phyloP scores from a whole-genome alignment of 2,329 filamentous ascomycete genomes.

The Bipolaris bicolor region DNA sequence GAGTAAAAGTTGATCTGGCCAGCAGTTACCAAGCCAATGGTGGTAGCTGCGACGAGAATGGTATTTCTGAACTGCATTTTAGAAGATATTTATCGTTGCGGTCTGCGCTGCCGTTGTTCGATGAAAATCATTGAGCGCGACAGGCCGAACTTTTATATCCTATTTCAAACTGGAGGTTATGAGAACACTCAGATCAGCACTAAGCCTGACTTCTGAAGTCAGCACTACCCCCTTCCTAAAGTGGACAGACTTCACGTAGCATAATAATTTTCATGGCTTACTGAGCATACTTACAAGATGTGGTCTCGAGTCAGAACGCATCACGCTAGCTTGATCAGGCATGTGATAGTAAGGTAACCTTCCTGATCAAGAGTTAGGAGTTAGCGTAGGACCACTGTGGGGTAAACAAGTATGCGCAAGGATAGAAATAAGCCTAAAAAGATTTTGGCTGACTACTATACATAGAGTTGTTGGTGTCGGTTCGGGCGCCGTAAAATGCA shows the following conservation, averaged over 20 bases:
- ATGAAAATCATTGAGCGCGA: background rate
- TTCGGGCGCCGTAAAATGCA: too few relatives aligned
- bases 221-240: background rate
- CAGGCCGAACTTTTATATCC: background rate
- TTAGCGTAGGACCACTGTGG: too few relatives aligned
- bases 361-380: too few relatives aligned
- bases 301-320: too few relatives aligned
- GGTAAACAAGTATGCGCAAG: too few relatives aligned
- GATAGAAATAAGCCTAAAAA: too few relatives aligned
- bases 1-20: constrained; percentile 31
- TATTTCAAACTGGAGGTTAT: background rate
- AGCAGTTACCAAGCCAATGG: constrained; percentile 14
- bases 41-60: constrained; percentile 11
- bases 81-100: background rate
- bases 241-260: background rate
- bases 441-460: too few relatives aligned
- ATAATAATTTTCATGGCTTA: background rate
- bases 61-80: constrained; percentile 9
- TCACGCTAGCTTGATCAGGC: too few relatives aligned
- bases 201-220: background rate
- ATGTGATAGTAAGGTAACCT: too few relatives aligned
- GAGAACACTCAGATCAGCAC: background rate
- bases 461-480: too few relatives aligned
- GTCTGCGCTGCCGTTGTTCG: background rate
- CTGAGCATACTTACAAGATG: too few relatives aligned